These are phyloP conservation scores for Thamnidium elegans DNA, from an alignment of 192 early-diverging fungal species.

Conservation along the genomic window DNA sequence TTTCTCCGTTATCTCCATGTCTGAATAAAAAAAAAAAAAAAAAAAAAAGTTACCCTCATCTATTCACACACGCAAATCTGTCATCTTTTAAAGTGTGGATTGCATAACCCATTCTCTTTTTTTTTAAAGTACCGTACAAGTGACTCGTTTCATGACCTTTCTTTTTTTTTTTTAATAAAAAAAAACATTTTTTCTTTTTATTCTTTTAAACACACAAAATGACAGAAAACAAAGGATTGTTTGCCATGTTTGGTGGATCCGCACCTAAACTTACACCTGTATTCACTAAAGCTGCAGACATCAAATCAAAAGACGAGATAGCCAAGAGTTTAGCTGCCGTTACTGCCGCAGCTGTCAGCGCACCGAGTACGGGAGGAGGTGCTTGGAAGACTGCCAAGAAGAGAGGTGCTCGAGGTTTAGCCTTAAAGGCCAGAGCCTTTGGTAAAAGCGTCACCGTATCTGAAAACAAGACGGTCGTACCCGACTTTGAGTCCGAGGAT, in stretches of 20 bases:
- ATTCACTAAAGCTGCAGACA: neutral
- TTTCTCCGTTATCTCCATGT: neutral
- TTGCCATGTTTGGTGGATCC: constrained; percentile 5
- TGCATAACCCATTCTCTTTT: too few relatives aligned
- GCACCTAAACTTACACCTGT: neutral
- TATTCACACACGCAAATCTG: too few relatives aligned
- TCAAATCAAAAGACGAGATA: neutral
- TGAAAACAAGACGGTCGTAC: neutral
- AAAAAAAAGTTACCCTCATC: too few relatives aligned
- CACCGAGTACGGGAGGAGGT: constrained; percentile 10
- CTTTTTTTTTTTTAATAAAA: too few relatives aligned
- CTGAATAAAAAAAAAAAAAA: neutral
- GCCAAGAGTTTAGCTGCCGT: too few relatives aligned
- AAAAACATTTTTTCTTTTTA: too few relatives aligned
- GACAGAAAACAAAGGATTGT: constrained; percentile 9
- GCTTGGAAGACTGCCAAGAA: constrained; percentile 14
- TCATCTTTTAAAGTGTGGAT: too few relatives aligned
- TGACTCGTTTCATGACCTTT: too few relatives aligned
- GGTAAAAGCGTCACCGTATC: constrained; percentile 14
- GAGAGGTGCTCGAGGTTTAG: constrained; percentile 1
- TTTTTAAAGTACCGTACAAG: too few relatives aligned
- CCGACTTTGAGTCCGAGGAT: constrained; percentile 10
- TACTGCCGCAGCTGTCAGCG: too few relatives aligned
- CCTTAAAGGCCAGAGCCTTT: constrained; percentile 1
- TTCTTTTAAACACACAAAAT: neutral